Conservation (phyloP, 73 alveolate species). For the Uronychia setigera region DNA sequence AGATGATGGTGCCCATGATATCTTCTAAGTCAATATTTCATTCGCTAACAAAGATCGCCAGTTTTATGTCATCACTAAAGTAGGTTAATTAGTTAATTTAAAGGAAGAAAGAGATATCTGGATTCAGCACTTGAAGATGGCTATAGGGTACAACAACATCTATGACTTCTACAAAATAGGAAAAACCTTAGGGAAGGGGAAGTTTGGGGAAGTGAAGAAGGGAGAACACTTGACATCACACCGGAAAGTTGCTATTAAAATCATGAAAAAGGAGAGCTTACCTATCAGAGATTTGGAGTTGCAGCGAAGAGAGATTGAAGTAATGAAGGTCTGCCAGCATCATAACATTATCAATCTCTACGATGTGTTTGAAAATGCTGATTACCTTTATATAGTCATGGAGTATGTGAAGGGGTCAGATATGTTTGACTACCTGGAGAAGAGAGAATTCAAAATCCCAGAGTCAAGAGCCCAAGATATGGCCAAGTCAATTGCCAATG, state of each 20-base stretch:
- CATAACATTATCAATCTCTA: slow-evolving; percentile 75
- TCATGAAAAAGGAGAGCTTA: slow-evolving; percentile 77
- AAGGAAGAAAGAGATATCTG: slow-evolving; percentile 45
- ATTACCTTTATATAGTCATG: slow-evolving; percentile 73
- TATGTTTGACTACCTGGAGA: slow-evolving; percentile 79
- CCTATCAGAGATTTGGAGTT: slow-evolving; percentile 68
- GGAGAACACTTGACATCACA: slow-evolving; percentile 43
- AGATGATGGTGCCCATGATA: slow-evolving; percentile 22
- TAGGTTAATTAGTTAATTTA: background rate
- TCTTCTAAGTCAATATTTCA: slow-evolving; percentile 30
- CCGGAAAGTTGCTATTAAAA: slow-evolving; percentile 75
- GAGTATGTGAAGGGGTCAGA: slow-evolving; percentile 90
- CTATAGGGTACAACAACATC: slow-evolving; percentile 45
- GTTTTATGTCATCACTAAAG: slow-evolving; percentile 31
- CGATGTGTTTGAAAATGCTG: slow-evolving; percentile 79
- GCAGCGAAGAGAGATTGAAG: slow-evolving; percentile 78
- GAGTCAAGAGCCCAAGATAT: slow-evolving; percentile 68
- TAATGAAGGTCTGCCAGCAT: slow-evolving; percentile 83
- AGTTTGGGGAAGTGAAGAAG: slow-evolving; percentile 46
- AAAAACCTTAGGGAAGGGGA: slow-evolving; percentile 43
- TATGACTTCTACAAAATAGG: slow-evolving; percentile 47
- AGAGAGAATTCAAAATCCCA: slow-evolving; percentile 62
- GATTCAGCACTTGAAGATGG: slow-evolving; percentile 39
- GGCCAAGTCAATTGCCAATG: slow-evolving; percentile 62
- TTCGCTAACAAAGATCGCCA: slow-evolving; percentile 52